A percentile compares a stretch with the other conserved stretches of the same genome.
Conservation (phyloP, 2,329 filamentous ascomycete genomes). For the Aspergillus arachidicola region DNA sequence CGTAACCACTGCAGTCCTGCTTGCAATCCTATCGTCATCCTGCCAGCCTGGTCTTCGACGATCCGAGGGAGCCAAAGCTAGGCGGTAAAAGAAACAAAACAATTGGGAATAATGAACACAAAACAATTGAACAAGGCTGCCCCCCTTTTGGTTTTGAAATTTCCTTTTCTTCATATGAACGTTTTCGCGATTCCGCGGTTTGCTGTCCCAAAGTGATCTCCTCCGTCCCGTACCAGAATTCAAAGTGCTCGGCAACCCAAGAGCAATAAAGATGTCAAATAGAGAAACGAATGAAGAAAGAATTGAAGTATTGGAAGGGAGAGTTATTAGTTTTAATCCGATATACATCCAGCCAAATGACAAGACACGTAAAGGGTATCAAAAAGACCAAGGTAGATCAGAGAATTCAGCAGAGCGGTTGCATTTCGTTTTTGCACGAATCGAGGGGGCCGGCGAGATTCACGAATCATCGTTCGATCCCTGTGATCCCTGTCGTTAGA, state of each 20-base stretch:
- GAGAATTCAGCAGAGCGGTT: conserved; percentile 26
- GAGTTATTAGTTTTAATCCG: conserved; percentile 21
- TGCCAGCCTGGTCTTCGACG: neutral
- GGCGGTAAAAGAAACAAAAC: conserved; percentile 1
- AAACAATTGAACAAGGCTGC: conserved; percentile 1
- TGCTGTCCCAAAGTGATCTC: conserved; percentile 9
- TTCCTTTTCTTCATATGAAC: neutral
- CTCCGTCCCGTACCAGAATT: conserved; percentile 1
- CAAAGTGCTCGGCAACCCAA: neutral
- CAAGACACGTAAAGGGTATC: conserved; percentile 43
- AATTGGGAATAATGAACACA: conserved; percentile 13
- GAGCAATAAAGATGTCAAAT: neutral
- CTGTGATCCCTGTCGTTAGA: conserved; percentile 21
- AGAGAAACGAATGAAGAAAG: neutral
- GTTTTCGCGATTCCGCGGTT: conserved; percentile 2
- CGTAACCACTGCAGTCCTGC: conserved; percentile 4
- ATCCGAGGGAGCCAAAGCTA: neutral
- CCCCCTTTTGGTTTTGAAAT: neutral
- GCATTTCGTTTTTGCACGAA: conserved; percentile 11
- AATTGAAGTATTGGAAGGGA: conserved; percentile 3
- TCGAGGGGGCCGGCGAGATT: conserved; percentile 6
- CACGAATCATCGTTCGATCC: conserved; percentile 13
- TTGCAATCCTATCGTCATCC: conserved; percentile 4
- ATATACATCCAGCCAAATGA: conserved; percentile 37
- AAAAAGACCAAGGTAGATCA: conserved; percentile 37